Base-by-base conservation (phyloP, 768 basidiomycete genomes). In the Amanita jacksonii region DNA sequence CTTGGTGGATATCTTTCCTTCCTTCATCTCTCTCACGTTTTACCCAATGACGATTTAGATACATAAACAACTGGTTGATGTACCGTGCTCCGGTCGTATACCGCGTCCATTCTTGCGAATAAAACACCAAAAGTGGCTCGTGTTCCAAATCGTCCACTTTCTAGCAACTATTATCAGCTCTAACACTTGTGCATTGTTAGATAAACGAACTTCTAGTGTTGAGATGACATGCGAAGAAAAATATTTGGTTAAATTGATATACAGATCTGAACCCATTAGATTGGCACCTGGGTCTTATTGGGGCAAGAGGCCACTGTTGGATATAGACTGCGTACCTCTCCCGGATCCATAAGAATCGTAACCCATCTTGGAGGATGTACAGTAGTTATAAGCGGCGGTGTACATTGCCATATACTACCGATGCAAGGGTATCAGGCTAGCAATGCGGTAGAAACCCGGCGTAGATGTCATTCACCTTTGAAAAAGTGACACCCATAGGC, bases 11-110 rank as follows among this genome's bases (percentile, higher is more conserved):
- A 33, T 82, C 85, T 63, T 89, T 93, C 54, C 93, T 73, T 12
- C 96, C 96, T 62, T 98, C 94, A 54, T 98, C 94, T 57, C 93
- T 79, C 61, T 99, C 96, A 41, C 94, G 76, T 68, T 93, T 94
- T 34, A 99, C 94, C 96, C 96, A 99, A 64, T 98, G 92, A 16
- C 94, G 88, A 64, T 99, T 98, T 46, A 99, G 75, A 66, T 98
- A 98, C 2, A 90, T 93, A 69, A 98, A 98, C 27, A 99, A 67
- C 45, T 94, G 85, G 61, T 98, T 94, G 64, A 97, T 90, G 60
- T 96, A 98, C 58, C 88, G 91, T 1, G 94, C 93, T 37, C 94
- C 94, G 2, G 83, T 94, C 0, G 96, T 99, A 66, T 97, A 98
- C 34, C 92, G 74, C 54, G 88, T 85, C 96, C 96, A 98, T 62